These are phyloP conservation scores for Penicillium oxalicum DNA, from an alignment of 2,329 filamentous ascomycete genomes.

Conservation along the genomic window DNA sequence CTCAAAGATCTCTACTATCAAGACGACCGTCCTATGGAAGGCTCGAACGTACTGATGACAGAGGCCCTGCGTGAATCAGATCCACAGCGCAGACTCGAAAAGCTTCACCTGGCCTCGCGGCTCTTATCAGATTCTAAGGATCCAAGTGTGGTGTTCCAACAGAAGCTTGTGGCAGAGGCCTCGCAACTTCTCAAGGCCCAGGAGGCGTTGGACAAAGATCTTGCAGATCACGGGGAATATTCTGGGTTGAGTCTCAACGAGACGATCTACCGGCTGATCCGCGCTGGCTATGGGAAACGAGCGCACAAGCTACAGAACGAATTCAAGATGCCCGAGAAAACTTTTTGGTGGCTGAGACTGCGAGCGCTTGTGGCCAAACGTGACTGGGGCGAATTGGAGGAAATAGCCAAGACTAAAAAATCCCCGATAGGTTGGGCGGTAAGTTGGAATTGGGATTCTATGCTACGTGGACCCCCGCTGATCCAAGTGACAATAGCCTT, in stretches of 20 bases:
- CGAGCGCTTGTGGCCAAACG: constrained; percentile 83
- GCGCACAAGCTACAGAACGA: constrained; percentile 84
- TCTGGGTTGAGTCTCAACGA: constrained; percentile 82
- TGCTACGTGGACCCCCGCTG: constrained; percentile 19
- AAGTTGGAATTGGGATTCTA: constrained; percentile 33
- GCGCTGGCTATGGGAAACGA: constrained; percentile 72
- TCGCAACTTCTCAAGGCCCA: constrained; percentile 76
- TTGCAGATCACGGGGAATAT: constrained; percentile 59
- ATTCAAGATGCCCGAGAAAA: constrained; percentile 88
- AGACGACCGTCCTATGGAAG: constrained; percentile 83
- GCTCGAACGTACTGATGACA: constrained; percentile 76
- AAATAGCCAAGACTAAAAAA: constrained; percentile 66
- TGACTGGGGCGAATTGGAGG: constrained; percentile 89
- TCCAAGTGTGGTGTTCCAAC: constrained; percentile 57
- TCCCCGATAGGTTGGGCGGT: constrained; percentile 96
- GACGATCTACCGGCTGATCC: constrained; percentile 83
- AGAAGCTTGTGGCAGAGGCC: constrained; percentile 72
- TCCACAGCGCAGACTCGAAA: constrained; percentile 67
- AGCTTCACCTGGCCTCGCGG: constrained; percentile 79
- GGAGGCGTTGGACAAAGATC: constrained; percentile 76
- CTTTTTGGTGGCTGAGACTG: constrained; percentile 79
- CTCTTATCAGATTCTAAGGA: constrained; percentile 81
- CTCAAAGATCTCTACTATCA: constrained; percentile 97
- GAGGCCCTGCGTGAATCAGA: constrained; percentile 74
- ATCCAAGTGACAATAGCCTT: constrained; percentile 59